Base-by-base conservation (phyloP, 2,329 filamentous ascomycete species). In the Corniculantispora saksenae region DNA sequence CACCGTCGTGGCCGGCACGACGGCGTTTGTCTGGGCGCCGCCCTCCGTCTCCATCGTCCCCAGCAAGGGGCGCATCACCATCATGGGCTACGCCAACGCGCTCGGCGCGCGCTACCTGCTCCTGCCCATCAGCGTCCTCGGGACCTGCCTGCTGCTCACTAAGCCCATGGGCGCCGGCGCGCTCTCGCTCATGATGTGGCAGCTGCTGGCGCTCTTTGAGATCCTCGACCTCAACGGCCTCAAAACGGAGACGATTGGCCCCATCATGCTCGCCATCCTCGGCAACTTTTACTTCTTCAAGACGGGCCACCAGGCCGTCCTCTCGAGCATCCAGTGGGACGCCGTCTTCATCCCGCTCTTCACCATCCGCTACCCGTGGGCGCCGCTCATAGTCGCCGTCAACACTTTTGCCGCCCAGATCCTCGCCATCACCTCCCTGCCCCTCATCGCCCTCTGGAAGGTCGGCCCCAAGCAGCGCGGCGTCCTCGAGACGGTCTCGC, bases 261-360 rank as follows among this genome's bases (percentile, higher is more conserved):
- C 95, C 23, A 82, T 95, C 47, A 84, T 96, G 68, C 86, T 98
- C 29, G 94, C 89, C 13, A 80, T 98, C n/a, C 86, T 99, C 1
- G 95, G 94, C 66, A 93, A 91, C 72, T 97, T 94, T 78, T 90
- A 97, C 81, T 99, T 89, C 82, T 99, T 99, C 87, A 97, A 97
- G 75, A 99, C 95, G 0, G 95, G 95, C 67, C 95, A 99, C 77
- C 94, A 98, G 78, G 94, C 94, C 15, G 91, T 89, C 0, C 85
- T 97, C 27, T 86, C 89, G 70, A 92, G 89, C 69, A 94, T 99
- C 73, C 95, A 99, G 74, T 99, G 95, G 95, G 95, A 99, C 79
- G 87, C 88, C 23, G 94, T 93, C 3, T 99, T 99, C 79, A 92
- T 99, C 69, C 91, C 94, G 0, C 84, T 98, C 9, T 88, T 90